Percentiles rank a stretch among this genome's conserved stretches.
Conservation (phyloP, 2,329 filamentous ascomycete genomes). For the Botrytis fragariae region DNA sequence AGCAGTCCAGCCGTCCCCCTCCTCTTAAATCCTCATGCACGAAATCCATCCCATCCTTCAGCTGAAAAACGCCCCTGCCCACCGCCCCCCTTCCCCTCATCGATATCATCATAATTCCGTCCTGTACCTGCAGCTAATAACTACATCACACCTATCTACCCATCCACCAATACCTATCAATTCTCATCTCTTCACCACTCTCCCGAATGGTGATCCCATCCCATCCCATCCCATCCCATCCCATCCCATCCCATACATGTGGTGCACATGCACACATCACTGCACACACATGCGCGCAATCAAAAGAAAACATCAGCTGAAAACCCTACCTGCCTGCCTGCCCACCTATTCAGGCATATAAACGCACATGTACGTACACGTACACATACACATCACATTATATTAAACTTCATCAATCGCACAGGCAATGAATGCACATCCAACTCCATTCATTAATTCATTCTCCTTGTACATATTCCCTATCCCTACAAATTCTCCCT, state of each 20-base stretch:
- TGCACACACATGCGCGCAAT: background rate
- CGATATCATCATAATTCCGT: background rate
- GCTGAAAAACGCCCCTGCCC: background rate
- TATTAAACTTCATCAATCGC: background rate
- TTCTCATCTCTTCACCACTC: background rate
- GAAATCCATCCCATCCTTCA: background rate
- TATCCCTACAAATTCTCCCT: too few relatives aligned
- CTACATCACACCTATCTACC: background rate
- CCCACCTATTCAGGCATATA: too few relatives aligned
- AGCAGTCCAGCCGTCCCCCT: too few relatives aligned
- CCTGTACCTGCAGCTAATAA: background rate
- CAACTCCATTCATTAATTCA: too few relatives aligned
- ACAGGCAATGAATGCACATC: too few relatives aligned
- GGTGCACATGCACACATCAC: too few relatives aligned
- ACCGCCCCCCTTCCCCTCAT: background rate
- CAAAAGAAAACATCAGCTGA: background rate
- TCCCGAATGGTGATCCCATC: background rate
- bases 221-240: too few relatives aligned
- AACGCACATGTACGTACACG: too few relatives aligned
- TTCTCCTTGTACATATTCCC: too few relatives aligned
- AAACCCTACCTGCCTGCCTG: background rate
- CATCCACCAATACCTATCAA: background rate
- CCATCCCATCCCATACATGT: background rate
- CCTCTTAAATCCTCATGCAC: background rate
- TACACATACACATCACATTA: background rate